Base-by-base conservation (phyloP, 495 filamentous ascomycete genomes). In the Penicillium pancosmium region DNA sequence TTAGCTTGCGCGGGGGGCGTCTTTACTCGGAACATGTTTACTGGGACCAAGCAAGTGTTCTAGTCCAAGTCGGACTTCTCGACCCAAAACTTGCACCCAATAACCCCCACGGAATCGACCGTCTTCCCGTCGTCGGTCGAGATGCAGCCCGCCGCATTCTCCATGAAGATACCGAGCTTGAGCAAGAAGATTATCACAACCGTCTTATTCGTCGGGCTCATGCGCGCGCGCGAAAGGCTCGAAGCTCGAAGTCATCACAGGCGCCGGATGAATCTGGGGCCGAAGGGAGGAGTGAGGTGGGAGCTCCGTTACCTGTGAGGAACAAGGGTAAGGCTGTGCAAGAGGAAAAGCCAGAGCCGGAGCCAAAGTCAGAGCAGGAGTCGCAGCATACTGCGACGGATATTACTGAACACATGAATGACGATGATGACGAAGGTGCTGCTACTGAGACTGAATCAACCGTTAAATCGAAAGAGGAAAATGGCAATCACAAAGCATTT, bases 31-130 rank as follows among this genome's bases (percentile, higher is more conserved):
- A 97, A 71, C 88, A 93, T 63, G 86, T 93, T 16, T 88, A 89
- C 61, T 97, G 91, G 91, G 92, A 96, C 66, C 91, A 96, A 68
- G 91, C 88, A 1, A 87, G 84, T 15, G 88, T 93, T 3, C 73
- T 97, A 0, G 81, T 88, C 18, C 92, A 96, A 71, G 73, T 91
- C 0, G 91, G 91, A 0, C 67, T 95, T 48, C 66, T 96, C 38
- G 84, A 91, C 80, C 87, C 66, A 62, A 88, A 78, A 71, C 70
- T 82, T 11, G 72, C 85, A 8, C 78, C 81, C 1, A 55, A 67
- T 23, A 69, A 73, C 7, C 71, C 78, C 23, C 74, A 79, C 36
- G 83, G 80, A 0, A 73, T 80, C n/a, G 79, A 85, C 27, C 83
- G 72, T 64, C 78, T 96, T 43, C 92, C 92, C 1, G 84, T 92